A percentile compares a stretch with the other conserved stretches of the same genome.
These are phyloP conservation scores for Fomes fomentarius DNA, from an alignment of 1,284 basidiomycete species.

Conservation along the genomic window DNA sequence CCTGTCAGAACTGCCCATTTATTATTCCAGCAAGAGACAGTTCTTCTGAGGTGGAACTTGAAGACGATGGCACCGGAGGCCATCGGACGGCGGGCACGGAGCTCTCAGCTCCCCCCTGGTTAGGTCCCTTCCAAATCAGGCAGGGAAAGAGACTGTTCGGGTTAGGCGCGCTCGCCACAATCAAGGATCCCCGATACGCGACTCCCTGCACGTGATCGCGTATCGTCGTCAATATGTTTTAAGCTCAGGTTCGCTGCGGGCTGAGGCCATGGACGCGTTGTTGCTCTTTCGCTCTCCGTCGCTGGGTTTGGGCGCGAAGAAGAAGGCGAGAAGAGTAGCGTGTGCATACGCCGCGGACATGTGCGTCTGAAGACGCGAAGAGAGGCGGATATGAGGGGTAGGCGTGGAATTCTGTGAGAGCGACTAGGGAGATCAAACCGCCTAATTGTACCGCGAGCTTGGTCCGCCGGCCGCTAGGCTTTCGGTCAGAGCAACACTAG, in stretches of 20 bases:
- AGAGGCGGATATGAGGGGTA: conserved; percentile 15
- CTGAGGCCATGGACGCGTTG: not conserved
- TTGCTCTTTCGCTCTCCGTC: not conserved
- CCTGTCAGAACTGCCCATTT: too few relatives aligned
- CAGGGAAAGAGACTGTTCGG: not conserved
- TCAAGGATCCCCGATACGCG: conserved; percentile 19
- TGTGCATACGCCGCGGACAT: not conserved
- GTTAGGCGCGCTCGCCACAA: conserved; percentile 5
- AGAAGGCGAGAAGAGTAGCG: not conserved
- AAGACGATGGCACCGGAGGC: too few relatives aligned
- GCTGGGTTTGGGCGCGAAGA: conserved; percentile 12
- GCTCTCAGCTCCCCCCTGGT: too few relatives aligned
- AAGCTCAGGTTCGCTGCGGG: not conserved
- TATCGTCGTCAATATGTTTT: too few relatives aligned
- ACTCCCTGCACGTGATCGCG: conserved; percentile 22
- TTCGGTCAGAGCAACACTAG: not conserved
- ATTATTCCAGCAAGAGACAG: too few relatives aligned
- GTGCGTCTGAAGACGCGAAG: not conserved
- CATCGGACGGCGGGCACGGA: too few relatives aligned
- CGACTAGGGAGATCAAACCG: conserved; percentile 25
- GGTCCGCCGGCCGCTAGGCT: conserved; percentile 14
- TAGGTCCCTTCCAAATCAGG: not conserved
- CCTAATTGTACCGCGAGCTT: conserved; percentile 16
- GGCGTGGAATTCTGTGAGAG: conserved; percentile 10
- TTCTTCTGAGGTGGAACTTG: too few relatives aligned